phyloP scores from a whole-genome alignment of 257 asterid species.

The Solanum piurae region DNA sequence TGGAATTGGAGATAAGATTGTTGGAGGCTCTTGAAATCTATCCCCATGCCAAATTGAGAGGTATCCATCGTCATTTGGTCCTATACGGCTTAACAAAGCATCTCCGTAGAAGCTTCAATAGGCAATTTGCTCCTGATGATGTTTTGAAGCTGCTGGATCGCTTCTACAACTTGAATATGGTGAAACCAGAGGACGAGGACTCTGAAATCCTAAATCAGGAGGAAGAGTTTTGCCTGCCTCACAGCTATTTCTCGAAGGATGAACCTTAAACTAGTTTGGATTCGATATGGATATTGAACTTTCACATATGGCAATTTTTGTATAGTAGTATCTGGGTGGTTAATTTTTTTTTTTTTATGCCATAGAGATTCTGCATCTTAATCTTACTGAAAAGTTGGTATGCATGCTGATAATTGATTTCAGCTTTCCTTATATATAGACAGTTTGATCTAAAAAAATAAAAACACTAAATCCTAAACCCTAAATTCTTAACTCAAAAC shows the following conservation, averaged over 20 bases:
- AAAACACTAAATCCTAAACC: no score
- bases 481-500: no score
- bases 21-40: constrained; percentile 87
- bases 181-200: constrained; percentile 83
- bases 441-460: not conserved
- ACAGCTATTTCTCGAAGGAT: constrained; percentile 47
- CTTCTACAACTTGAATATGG: constrained; percentile 86
- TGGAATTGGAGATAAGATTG: constrained; percentile 76
- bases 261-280: constrained; percentile 30
- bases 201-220: constrained; percentile 52
- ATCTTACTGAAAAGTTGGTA: not conserved
- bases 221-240: constrained; percentile 84
- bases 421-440: not conserved
- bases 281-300: not conserved
- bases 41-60: constrained; percentile 78
- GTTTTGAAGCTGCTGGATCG: constrained; percentile 80
- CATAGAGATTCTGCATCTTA: not conserved
- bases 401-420: not conserved
- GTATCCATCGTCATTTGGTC: no score
- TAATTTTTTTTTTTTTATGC: not conserved
- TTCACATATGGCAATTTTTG: not conserved
- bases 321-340: not conserved
- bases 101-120: constrained; percentile 54
- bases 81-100: no score
- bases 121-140: constrained; percentile 62